Evolutionary conservation across 192 early-diverging fungal species (phyloP), one percentile per base, ranked within the genome.

Genomic region (Coemansia sp.): DNA sequence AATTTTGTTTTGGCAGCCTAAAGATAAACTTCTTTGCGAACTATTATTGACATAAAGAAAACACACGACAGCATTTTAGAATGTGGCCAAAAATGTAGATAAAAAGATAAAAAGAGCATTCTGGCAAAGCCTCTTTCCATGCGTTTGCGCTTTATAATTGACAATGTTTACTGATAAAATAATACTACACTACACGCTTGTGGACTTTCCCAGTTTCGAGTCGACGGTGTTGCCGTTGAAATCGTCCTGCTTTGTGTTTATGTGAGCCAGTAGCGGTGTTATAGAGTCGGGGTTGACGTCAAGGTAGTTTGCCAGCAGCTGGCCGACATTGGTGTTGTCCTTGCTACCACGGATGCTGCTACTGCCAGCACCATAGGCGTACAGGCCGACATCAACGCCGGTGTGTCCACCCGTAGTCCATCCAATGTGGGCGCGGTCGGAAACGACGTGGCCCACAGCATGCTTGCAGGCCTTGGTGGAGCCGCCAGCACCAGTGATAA

Each of bases 331-430:
- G 0, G 84, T 87, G 58, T 91, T 91, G 32, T 91, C 89, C 64
- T 86, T 78, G 64, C 70, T 85, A 19, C 88, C 88, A 10, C 67
- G 67, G 53, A 36, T 56, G 5, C 8, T 37, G 34, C 54, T 37
- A 11, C 54, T 37, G 18, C 54, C 36, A 15, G 67, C 76, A 3
- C 87, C 86, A 35, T 80, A 74, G 0, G 89, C 88, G 65, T 87
- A 91, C 10, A 91, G 62, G 21, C 86, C 96, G 0, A 98, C 95
- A 73, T 96, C 94, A 10, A 93, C 89, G 11, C 87, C 93, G n/a
- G 90, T 88, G 59, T 98, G 95, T 1, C 93, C 93, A 63, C 88
- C 88, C 0, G 95, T 95, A 8, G 92, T 80, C 91, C 88, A 90
- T 3, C 77, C 82, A 10, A 83, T 37, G 4, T 54, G 66, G 0